These are phyloP conservation scores for Puccinellia tenuiflora DNA, from an alignment of 176 grass and related monocot genomes.

Conservation along the genomic window DNA sequence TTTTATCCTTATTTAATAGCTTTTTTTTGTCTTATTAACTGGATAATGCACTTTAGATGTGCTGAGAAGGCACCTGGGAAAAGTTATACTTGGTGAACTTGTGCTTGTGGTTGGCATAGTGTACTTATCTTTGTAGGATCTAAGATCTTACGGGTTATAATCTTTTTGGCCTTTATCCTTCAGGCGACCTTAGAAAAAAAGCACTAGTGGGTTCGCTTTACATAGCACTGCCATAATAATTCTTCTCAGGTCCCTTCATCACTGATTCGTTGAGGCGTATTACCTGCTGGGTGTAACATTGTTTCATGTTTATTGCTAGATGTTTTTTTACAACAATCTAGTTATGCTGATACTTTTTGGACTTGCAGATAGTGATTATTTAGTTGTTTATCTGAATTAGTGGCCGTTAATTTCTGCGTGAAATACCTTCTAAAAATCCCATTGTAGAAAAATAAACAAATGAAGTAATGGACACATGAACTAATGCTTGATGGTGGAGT, in stretches of 20 bases:
- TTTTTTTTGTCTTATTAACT: not conserved
- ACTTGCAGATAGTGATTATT: not conserved
- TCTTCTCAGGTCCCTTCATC: not conserved
- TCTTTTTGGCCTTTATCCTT: not conserved
- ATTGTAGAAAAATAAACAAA: slow-evolving; percentile 3
- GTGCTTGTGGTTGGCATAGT: not conserved
- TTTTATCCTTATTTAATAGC: not conserved
- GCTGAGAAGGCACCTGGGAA: not conserved
- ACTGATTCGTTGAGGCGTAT: not conserved
- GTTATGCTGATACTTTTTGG: not conserved
- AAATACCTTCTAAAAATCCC: not conserved
- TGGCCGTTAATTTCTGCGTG: not conserved
- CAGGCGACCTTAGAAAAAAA: not conserved
- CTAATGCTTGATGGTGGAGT: no score
- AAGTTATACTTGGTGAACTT: not conserved
- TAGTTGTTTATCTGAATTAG: not conserved
- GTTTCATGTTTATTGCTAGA: not conserved
- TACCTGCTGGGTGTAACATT: not conserved
- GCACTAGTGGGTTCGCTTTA: not conserved
- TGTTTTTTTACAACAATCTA: not conserved
- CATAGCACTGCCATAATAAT: not conserved
- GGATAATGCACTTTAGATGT: not conserved
- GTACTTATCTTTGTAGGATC: not conserved
- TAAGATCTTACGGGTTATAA: slow-evolving; percentile 5
- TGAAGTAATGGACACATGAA: not conserved